A percentile compares a stretch with the other conserved stretches of the same genome.
phyloP scores from a whole-genome alignment of 495 filamentous ascomycete species.

The Echria macrotheca region DNA sequence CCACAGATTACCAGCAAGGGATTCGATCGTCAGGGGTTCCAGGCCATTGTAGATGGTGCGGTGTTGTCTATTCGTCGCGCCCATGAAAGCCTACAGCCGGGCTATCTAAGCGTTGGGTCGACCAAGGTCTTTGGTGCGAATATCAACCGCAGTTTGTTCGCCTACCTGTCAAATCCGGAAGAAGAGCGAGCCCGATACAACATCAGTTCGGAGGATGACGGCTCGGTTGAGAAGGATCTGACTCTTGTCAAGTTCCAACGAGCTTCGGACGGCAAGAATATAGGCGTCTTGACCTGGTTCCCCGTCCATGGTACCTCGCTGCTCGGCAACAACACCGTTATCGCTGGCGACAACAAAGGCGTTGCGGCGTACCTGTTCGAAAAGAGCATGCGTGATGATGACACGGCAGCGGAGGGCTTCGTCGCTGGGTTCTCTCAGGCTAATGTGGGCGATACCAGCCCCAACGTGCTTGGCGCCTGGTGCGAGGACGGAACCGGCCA shows the following conservation, averaged over 20 bases:
- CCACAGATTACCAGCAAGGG: constrained; percentile 87
- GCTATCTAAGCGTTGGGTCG: constrained; percentile 43
- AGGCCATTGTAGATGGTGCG: constrained; percentile 84
- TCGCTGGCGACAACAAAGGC: constrained; percentile 96
- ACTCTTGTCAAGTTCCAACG: constrained; percentile 75
- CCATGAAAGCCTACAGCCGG: constrained; percentile 51
- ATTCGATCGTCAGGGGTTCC: constrained; percentile 80
- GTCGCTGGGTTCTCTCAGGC: constrained; percentile 92
- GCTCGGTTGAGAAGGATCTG: constrained; percentile 78
- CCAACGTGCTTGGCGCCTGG: constrained; percentile 80
- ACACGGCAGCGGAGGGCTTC: constrained; percentile 51
- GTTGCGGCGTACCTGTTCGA: constrained; percentile 83
- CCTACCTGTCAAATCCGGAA: constrained; percentile 84
- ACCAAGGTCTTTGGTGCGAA: constrained; percentile 61
- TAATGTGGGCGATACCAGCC: constrained; percentile 88
- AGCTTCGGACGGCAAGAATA: constrained; percentile 55
- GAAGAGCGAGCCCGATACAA: constrained; percentile 71
- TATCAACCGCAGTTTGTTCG: constrained; percentile 78
- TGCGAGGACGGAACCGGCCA: constrained; percentile 69
- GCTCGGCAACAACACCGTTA: constrained; percentile 86
- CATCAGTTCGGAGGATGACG: constrained; percentile 47
- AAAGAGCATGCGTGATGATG: constrained; percentile 51
- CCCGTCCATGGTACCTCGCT: constrained; percentile 90
- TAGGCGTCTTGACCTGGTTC: constrained; percentile 84
- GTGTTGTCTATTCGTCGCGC: constrained; percentile 78